Evolutionary conservation across 805 yeast species (phyloP), one percentile per base, ranked within the genome.

Genomic region (Komagataella populi): DNA sequence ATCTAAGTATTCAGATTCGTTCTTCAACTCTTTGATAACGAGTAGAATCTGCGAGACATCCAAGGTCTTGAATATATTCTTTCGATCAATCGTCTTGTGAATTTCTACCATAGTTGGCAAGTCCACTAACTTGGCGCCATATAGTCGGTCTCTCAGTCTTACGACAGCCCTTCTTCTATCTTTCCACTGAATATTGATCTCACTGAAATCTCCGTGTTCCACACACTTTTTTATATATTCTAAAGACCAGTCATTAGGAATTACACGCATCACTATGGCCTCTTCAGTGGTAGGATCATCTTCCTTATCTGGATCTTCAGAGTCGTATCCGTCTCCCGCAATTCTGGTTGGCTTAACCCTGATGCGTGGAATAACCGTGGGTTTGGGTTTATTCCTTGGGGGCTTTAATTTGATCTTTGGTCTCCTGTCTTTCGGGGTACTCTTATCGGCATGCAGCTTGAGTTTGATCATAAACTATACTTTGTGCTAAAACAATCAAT

Each of bases 281-380:
- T 87, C 95, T 61, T 93, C 98, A 6, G 88, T 70, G 54, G 88
- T 68, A 1, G 99, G 98, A 61, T 93, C 97, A 54, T 89, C 96
- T 63, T 93, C 99, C 23, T 87, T 71, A 57, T 91, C 98, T 0
- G 96, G 95, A 17, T 95, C 97, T 60, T 91, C 98, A 2, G 96
- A 84, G 62, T 91, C 99, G 65, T 91, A 91, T 1, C 98, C 98
- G 59, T 91, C 96, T 4, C 96, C 96, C 0, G 95, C 93, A 3
- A 83, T 73, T 58, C 96, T 71, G 0, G 78, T 73, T 1, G 82
- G 82, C 55, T 77, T 78, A 44, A 78, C 71, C 55, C 79, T 64
- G 23, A 77, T 74, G 36, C 73, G 68, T 3, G 81, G 79, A 2
- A 72, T 65, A 23, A 55, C 56, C 22, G 54, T 55, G 4, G 59